Evolutionary conservation across 441 rosid species (phyloP), one percentile per base, ranked within the genome.

Genomic region (Adansonia gregorii): DNA sequence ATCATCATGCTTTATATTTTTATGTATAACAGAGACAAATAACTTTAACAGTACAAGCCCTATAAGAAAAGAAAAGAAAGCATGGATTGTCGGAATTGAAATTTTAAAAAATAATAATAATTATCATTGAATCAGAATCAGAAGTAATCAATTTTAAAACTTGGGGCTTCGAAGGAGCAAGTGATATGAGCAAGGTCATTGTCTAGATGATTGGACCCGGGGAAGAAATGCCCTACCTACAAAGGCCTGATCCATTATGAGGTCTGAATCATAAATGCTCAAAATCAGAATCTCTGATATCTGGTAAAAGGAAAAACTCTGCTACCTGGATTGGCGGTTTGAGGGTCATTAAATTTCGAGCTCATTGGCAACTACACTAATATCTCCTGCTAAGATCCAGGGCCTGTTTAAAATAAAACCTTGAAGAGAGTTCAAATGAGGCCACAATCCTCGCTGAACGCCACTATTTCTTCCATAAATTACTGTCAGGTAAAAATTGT

Each of bases 131-230:
- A 27, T 27, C 35, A 27, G 35, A 27, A 27, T 27, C 35, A 27
- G 35, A 27, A 6, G 63, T n/a, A 14, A 8, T 17, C 19, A 20
- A 10, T 59, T 22, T 9, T 54, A 54, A 8, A 63, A 14, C 19
- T 31, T 31, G 67, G 20, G n/a, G 45, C 67, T 14, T 63, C 45
- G 67, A 63, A 63, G 19, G 67, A 63, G 67, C 67, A 61, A 27
- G 67, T 61, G 2, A 27, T 27, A 41, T 27, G 27, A 5, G 7
- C 55, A 51, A 51, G 17, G 17, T 51, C n/a, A 51, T 51, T n/a
- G n/a, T 14, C n/a, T 43, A 11, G 43, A 24, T 12, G 43, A 61
- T 14, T 61, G 41, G 67, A 63, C 43, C 67, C 14, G 24, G 31
- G 2, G 63, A 58, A 8, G 20, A 27, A 45, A 63, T 43, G 65